Conservation (phyloP, 805 yeast species). For the Wickerhamomyces pijperi region DNA sequence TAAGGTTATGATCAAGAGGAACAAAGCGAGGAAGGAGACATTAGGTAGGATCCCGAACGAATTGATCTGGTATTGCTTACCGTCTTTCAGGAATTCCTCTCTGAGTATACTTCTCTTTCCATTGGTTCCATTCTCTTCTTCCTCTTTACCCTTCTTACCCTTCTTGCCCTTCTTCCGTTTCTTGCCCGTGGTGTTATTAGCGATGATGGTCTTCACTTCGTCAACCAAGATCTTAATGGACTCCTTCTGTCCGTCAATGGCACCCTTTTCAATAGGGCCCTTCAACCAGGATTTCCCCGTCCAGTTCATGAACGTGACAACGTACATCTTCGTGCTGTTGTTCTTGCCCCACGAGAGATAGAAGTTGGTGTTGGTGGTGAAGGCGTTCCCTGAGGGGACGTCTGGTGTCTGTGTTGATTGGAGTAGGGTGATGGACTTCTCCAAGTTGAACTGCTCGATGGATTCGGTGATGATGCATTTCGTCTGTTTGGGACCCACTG, state of each 20-base stretch:
- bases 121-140: background rate
- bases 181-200: constrained; percentile 11
- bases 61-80: constrained; percentile 2
- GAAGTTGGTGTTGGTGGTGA: constrained; percentile 48
- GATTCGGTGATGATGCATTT: constrained; percentile 53
- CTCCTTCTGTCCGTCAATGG: constrained; percentile 65
- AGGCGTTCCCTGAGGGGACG: constrained; percentile 79
- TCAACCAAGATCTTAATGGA: constrained; percentile 34
- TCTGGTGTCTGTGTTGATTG: constrained; percentile 73
- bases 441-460: constrained; percentile 43
- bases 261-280: constrained; percentile 64
- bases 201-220: constrained; percentile 24
- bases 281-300: constrained; percentile 68
- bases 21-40: background rate
- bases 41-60: background rate
- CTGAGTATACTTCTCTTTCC: background rate
- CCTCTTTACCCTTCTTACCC: constrained; percentile 1
- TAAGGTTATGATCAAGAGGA: background rate
- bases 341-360: constrained; percentile 54
- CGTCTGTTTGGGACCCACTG: constrained; percentile 91
- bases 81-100: background rate
- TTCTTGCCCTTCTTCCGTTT: constrained; percentile 9
- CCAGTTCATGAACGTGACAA: constrained; percentile 58
- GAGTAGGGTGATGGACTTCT: constrained; percentile 45
- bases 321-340: constrained; percentile 40